A percentile compares a stretch with the other conserved stretches of the same genome.
Conservation (phyloP, 2,329 filamentous ascomycete species). For the Monilinia fructigena region DNA sequence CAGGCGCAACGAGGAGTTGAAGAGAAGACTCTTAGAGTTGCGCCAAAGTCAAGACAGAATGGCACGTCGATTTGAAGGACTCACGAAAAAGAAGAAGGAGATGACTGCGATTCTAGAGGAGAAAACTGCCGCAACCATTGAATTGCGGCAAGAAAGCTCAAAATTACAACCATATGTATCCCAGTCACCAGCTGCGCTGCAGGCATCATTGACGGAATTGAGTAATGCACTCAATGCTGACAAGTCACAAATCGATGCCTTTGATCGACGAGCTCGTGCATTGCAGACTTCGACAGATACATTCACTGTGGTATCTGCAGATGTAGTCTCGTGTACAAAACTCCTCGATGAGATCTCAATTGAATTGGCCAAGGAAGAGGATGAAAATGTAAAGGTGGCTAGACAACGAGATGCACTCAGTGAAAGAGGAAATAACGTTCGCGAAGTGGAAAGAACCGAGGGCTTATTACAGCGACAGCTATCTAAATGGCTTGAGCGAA, state of each 20-base stretch:
- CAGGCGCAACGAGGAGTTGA: slow-evolving; percentile 81
- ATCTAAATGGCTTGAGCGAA: slow-evolving; percentile 80
- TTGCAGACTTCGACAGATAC: slow-evolving; percentile 90
- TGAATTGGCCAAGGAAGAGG: slow-evolving; percentile 89
- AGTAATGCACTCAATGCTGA: slow-evolving; percentile 75
- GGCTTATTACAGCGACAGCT: slow-evolving; percentile 80
- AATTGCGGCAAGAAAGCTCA: slow-evolving; percentile 76
- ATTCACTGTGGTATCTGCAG: slow-evolving; percentile 77
- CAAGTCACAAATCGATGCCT: slow-evolving; percentile 78
- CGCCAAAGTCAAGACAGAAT: slow-evolving; percentile 80
- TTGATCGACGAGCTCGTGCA: slow-evolving; percentile 84
- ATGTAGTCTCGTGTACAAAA: slow-evolving; percentile 85
- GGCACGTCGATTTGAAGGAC: slow-evolving; percentile 76
- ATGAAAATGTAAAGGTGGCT: slow-evolving; percentile 76
- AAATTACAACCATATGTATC: slow-evolving; percentile 91
- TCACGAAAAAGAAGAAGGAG: slow-evolving; percentile 75
- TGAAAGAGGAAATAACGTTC: slow-evolving; percentile 83
- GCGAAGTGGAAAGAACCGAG: slow-evolving; percentile 88
- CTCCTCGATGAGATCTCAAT: slow-evolving; percentile 80
- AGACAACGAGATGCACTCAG: slow-evolving; percentile 83
- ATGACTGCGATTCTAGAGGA: slow-evolving; percentile 71
- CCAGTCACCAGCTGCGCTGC: slow-evolving; percentile 80
- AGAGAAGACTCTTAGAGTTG: slow-evolving; percentile 76
- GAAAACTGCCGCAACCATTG: slow-evolving; percentile 66
- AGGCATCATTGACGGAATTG: slow-evolving; percentile 77